Percentiles rank a stretch among this genome's conserved stretches.
phyloP scores from a whole-genome alignment of 371 early-diverging fungal genomes.

The Nematocida displodere region DNA sequence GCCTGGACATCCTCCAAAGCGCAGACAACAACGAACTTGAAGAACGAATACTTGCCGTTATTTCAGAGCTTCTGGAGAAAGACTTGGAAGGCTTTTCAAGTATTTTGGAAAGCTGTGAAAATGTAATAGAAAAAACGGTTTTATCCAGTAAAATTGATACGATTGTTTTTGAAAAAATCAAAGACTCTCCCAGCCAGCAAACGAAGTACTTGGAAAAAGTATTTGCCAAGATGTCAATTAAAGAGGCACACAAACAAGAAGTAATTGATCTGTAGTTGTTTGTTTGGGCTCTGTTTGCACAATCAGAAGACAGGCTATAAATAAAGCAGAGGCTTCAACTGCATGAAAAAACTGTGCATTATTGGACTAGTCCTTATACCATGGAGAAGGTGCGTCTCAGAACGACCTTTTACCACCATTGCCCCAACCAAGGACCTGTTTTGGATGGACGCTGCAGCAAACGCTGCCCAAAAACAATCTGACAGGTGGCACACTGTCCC shows the following conservation, averaged over 20 bases:
- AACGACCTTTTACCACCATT: no score
- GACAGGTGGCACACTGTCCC: no score
- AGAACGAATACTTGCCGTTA: neutral
- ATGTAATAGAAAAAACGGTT: constrained; percentile 21
- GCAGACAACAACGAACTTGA: neutral
- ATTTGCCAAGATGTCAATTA: neutral
- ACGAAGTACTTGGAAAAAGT: constrained; percentile 30
- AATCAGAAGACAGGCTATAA: no score
- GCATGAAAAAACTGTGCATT: no score
- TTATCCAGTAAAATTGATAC: constrained; percentile 1
- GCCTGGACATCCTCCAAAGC: constrained; percentile 27
- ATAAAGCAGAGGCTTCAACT: no score
- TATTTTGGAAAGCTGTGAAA: constrained; percentile 43
- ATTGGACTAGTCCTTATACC: no score
- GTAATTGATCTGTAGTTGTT: constrained; percentile 38
- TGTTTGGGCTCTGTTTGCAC: no score
- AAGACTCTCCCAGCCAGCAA: neutral
- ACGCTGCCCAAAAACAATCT: no score
- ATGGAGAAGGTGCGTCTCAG: no score
- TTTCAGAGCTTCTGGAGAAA: constrained; percentile 3
- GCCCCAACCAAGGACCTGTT: no score
- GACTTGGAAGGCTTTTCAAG: neutral
- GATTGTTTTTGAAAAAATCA: neutral
- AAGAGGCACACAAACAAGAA: neutral
- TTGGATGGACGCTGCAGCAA: no score